These are phyloP conservation scores for Zymoseptoria ardabiliae DNA, from an alignment of 2,329 filamentous ascomycete genomes.

Conservation along the genomic window DNA sequence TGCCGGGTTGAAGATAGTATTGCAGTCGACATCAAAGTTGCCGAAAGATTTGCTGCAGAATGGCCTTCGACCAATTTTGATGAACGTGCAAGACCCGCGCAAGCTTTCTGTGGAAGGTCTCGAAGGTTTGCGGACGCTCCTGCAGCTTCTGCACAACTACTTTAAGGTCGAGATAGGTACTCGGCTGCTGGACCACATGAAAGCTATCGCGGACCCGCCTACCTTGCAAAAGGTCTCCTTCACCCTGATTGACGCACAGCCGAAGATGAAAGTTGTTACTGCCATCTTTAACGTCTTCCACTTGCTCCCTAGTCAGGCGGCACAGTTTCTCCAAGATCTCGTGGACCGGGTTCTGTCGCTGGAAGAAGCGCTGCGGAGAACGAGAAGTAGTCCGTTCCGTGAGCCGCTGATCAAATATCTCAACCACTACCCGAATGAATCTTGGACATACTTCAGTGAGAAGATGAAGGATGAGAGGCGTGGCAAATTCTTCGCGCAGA, in stretches of 20 bases:
- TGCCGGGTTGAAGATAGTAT: conserved; percentile 76
- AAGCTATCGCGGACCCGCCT: conserved; percentile 73
- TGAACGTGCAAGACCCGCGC: conserved; percentile 90
- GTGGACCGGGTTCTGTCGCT: conserved; percentile 86
- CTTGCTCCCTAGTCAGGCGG: conserved; percentile 81
- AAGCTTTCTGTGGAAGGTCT: conserved; percentile 81
- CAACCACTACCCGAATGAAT: conserved; percentile 83
- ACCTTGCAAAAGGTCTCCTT: conserved; percentile 87
- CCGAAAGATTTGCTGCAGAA: conserved; percentile 94
- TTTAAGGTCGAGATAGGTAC: conserved; percentile 98
- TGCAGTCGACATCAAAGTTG: conserved; percentile 81
- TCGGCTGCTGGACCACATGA: conserved; percentile 87
- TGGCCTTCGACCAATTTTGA: conserved; percentile 87
- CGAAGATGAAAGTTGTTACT: conserved; percentile 87
- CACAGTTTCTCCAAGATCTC: conserved; percentile 81
- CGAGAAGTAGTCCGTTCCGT: conserved; percentile 85
- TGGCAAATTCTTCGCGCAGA: conserved; percentile 83
- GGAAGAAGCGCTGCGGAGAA: conserved; percentile 76
- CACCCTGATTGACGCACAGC: conserved; percentile 85
- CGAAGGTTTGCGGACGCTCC: conserved; percentile 79
- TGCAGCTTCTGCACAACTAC: conserved; percentile 91
- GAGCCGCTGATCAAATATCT: conserved; percentile 86
- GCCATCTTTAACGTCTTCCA: conserved; percentile 97
- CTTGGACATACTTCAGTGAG: conserved; percentile 71
- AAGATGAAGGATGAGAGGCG: conserved; percentile 79